These are phyloP conservation scores for Suillus alpinus DNA, from an alignment of 768 basidiomycete species.

Conservation along the genomic window DNA sequence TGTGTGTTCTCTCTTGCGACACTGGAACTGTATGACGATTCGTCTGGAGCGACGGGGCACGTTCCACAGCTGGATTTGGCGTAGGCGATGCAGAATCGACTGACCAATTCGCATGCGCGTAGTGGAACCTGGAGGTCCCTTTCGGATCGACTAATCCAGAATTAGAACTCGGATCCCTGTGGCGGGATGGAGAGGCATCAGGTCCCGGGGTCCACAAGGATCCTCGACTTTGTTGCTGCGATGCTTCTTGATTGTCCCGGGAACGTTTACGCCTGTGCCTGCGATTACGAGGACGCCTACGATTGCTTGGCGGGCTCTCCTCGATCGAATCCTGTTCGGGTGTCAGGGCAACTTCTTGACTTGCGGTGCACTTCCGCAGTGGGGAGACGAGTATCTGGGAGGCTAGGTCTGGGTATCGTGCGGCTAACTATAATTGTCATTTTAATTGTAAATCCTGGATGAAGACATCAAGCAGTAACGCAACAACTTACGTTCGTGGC, in stretches of 20 bases:
- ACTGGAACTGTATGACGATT: neutral
- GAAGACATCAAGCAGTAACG: neutral
- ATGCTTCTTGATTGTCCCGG: neutral
- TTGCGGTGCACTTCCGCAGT: conserved; percentile 12
- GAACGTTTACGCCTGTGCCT: neutral
- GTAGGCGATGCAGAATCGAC: neutral
- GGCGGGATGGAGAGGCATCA: neutral
- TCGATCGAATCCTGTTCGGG: neutral
- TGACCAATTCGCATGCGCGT: conserved; percentile 29
- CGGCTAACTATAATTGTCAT: conserved; percentile 28
- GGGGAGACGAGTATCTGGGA: conserved; percentile 31
- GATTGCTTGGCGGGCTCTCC: neutral
- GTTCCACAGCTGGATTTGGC: neutral
- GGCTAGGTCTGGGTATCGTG: conserved; percentile 32
- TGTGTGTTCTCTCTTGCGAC: neutral
- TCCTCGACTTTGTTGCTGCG: conserved; percentile 2
- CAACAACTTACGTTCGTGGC: conserved; percentile 34
- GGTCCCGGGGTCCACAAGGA: neutral
- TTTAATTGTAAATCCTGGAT: neutral
- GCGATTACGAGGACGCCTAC: neutral
- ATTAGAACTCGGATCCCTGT: neutral
- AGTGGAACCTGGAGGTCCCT: neutral
- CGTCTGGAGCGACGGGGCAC: conserved; percentile 2
- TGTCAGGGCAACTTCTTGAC: neutral
- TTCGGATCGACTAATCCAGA: neutral